phyloP scores from a whole-genome alignment of 306 rosid species.

The Geum urbanum region DNA sequence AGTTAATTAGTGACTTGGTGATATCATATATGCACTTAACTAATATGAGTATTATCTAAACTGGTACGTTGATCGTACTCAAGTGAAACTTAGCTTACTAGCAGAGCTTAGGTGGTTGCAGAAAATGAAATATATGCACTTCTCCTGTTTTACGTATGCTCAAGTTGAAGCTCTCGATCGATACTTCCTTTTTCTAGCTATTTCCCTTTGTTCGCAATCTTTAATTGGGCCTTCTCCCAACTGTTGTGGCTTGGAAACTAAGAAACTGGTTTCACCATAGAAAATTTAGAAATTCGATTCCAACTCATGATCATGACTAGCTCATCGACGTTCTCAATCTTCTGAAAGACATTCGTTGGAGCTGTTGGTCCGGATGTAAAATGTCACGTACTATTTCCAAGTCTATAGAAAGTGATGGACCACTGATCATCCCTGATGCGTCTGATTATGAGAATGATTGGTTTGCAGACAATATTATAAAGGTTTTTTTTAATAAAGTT shows the following conservation, averaged over 20 bases:
- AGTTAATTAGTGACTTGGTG: background rate
- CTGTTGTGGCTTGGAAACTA: slow-evolving; percentile 9
- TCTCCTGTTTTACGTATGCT: background rate
- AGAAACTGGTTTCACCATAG: background rate
- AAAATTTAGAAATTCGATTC: background rate
- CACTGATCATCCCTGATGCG: background rate
- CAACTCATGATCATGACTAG: background rate
- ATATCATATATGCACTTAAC: background rate
- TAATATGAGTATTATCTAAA: too few relatives aligned
- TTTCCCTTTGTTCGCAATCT: slow-evolving; percentile 10
- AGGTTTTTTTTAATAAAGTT: too few relatives aligned
- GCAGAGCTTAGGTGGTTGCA: background rate
- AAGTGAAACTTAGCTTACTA: background rate
- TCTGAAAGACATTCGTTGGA: background rate
- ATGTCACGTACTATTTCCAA: background rate
- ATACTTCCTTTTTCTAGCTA: background rate
- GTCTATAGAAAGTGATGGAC: slow-evolving; percentile 5
- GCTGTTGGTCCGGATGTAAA: background rate
- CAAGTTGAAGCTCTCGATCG: background rate
- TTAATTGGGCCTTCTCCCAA: slow-evolving; percentile 2
- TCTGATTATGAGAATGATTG: background rate
- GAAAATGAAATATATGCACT: background rate
- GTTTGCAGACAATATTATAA: background rate
- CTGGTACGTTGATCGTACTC: too few relatives aligned
- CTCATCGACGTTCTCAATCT: background rate